Base-by-base conservation (phyloP, 2,329 filamentous ascomycete species). In the Tothia fuscella region DNA sequence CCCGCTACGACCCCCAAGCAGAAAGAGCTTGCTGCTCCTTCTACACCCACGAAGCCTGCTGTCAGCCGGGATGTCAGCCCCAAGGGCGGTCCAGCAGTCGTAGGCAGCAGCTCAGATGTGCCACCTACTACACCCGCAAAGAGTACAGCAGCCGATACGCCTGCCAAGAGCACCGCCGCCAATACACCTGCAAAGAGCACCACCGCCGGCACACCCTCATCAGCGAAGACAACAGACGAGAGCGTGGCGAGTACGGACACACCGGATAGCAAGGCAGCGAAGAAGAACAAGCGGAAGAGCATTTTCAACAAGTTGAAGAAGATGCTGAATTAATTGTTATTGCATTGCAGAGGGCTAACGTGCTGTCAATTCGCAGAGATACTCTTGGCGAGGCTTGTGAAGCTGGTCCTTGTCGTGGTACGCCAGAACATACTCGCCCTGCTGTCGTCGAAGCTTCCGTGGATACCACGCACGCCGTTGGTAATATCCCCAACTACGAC, bases 301-400 rank as follows among this genome's bases (percentile, higher is more conserved):
- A 58, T 69, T 52, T 68, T 69, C 46, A 61, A 61, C 49, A 66
- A 62, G 56, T 48, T 70, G 46, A 68, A 68, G 62, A 65, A 67
- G 44, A 67, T 66, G 59, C 54, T 70, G 39, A 50, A 45, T 16
- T 37, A 44, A 20, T 17, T 24, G 33, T 6, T 25, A 12, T 33
- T 38, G 9, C 17, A 2, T 31, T 9, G n/a, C n/a, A n/a, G n/a
- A 29, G 13, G 13, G 13, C 10, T 10, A 29, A 29, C 14, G 10
- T 10, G 13, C 10, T 29, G 13, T 10, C 10, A 29, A 10, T 29
- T 14, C 26, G 26, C 10, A 29, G 13, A 29, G 26, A 29, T 29
- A 29, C 26, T 29, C 10, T 10, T 29, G 13, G 13, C 14, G 26
- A 14, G 13, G 13, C 14, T 10, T 10, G 26, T 10, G 13, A 29